Evolutionary conservation across 345 rosid species (phyloP), one percentile per base, ranked within the genome.

Genomic region (Eucalyptus curtisii): DNA sequence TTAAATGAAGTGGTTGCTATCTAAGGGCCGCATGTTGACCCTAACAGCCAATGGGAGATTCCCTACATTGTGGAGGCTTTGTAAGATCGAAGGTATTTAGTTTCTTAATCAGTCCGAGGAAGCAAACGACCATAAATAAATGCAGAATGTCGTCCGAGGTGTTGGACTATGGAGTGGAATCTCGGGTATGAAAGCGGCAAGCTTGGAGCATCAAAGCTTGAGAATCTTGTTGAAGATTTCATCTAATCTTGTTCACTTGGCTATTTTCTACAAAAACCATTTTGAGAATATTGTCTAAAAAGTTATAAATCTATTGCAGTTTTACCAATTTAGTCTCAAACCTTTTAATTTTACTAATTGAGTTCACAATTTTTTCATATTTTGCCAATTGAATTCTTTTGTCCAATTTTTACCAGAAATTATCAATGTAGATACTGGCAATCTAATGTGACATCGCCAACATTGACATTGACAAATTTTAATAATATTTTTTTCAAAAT

Each of bases 361-460:
- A 49, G 50, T 49, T 1, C 2, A 49, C 3, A 13, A 13, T 49
- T 7, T 45, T 45, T 49, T 49, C 15, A 49, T 49, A 11, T 49
- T 13, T 49, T 49, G 15, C 15, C 14, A 49, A 49, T 49, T 49
- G 50, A 49, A 49, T 49, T 13, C 5, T 13, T 13, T 11, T 1
- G 15, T 4, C 3, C 2, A 49, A 49, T 49, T 49, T 49, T 49
- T 5, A 49, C 14, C 2, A 49, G 50, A 49, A 49, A 49, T 49
- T 13, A 13, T 5, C 3, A 1, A 49, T 13, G 14, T 49, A 4
- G 5, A 49, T 49, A 2, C 5, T 13, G 2, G 12, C 4, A n/a
- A n/a, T n/a, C n/a, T n/a, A n/a, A n/a, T 4, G 5, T 8, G 10
- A 53, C 1, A 53, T 53, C 0, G 1, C 27, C 25, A 53, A 20